Percentiles rank a stretch among this genome's conserved stretches.
Conservation (phyloP, 371 early-diverging fungal genomes). For the Rhizopus sp. region DNA sequence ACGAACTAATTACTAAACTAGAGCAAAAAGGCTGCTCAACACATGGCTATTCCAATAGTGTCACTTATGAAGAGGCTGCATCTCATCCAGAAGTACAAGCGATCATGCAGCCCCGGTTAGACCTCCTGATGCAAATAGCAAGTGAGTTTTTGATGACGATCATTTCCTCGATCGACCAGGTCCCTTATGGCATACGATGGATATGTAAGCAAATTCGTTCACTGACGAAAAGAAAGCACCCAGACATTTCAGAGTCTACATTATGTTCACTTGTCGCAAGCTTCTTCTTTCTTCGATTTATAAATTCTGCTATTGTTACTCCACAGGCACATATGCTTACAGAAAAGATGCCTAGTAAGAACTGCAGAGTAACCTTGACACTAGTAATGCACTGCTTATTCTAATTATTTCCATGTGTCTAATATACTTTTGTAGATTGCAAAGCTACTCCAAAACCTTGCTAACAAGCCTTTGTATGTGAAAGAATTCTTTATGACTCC, state of each 20-base stretch:
- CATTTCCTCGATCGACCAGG: conserved; percentile 72
- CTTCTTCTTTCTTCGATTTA: conserved; percentile 91
- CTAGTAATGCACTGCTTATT: conserved; percentile 37
- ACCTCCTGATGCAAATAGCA: conserved; percentile 79
- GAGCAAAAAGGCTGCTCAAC: no score
- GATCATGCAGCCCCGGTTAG: conserved; percentile 74
- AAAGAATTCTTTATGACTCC: conserved; percentile 93
- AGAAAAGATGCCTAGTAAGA: conserved; percentile 70
- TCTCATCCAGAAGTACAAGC: conserved; percentile 71
- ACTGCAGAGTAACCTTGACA: conserved; percentile 82
- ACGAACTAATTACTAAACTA: no score
- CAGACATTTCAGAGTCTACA: conserved; percentile 81
- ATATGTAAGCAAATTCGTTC: conserved; percentile 94
- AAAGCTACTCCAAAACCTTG: conserved; percentile 92
- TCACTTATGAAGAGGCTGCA: conserved; percentile 74
- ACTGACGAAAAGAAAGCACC: conserved; percentile 84
- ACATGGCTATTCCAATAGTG: conserved; percentile 32
- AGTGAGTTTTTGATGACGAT: conserved; percentile 80
- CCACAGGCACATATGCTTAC: conserved; percentile 90
- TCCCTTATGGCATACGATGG: conserved; percentile 96
- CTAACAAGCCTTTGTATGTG: conserved; percentile 89
- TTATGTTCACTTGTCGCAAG: conserved; percentile 92
- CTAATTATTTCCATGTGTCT: neutral
- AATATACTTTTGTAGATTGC: conserved; percentile 56
- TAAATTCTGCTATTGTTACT: conserved; percentile 94